phyloP scores from a whole-genome alignment of 1,284 basidiomycete genomes.

The Fereydounia khargensis region DNA sequence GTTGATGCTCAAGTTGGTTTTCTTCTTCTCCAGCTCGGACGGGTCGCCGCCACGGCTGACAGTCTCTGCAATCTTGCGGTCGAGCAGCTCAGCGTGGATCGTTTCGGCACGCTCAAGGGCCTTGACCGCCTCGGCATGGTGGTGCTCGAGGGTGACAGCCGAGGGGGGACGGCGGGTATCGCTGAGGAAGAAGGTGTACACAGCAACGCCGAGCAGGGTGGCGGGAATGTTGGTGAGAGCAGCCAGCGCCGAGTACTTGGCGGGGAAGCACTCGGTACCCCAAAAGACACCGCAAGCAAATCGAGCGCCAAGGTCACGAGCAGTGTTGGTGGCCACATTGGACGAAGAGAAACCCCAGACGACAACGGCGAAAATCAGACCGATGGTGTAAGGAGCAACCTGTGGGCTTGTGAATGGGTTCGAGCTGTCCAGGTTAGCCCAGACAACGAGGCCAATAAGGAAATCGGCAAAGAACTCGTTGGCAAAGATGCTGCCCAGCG shows the following conservation, averaged over 20 bases:
- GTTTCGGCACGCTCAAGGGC: conserved; percentile 20
- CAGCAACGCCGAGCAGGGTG: conserved; percentile 27
- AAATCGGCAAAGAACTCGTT: conserved; percentile 44
- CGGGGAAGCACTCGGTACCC: conserved; percentile 38
- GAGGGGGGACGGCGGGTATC: conserved; percentile 41
- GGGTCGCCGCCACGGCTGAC: conserved; percentile 38
- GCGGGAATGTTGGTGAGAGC: conserved; percentile 45
- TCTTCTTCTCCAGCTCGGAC: conserved; percentile 20
- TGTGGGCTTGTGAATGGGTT: conserved; percentile 40
- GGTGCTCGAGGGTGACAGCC: conserved; percentile 18
- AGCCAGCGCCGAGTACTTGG: conserved; percentile 34
- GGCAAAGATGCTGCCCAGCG: conserved; percentile 30
- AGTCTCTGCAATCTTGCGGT: conserved; percentile 31
- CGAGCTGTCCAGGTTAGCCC: conserved; percentile 38
- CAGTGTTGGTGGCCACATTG: conserved; percentile 41
- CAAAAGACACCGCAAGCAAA: conserved; percentile 42
- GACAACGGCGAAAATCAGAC: conserved; percentile 34
- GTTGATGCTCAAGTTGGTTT: conserved; percentile 31
- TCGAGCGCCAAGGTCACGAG: conserved; percentile 35
- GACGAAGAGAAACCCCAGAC: conserved; percentile 41
- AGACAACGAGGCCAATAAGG: conserved; percentile 39
- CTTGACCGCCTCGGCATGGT: conserved; percentile 26
- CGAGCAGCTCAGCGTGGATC: conserved; percentile 37
- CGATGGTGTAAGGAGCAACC: conserved; percentile 42
- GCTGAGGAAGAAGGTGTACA: conserved; percentile 47